Evolutionary conservation across 2,329 filamentous ascomycete genomes (phyloP).

Genomic region (Alternaria viburni): DNA sequence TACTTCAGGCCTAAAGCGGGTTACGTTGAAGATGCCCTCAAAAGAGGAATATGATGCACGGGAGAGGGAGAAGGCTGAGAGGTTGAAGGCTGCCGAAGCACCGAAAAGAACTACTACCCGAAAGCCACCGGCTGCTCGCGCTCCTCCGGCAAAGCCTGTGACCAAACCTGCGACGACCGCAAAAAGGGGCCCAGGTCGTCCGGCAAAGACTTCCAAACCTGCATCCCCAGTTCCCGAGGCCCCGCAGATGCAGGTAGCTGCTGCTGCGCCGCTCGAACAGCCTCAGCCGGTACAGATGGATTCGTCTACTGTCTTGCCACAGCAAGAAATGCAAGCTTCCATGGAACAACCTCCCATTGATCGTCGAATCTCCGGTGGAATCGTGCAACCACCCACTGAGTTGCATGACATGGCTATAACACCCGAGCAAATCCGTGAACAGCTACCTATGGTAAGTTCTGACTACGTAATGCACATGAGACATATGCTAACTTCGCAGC

Average conservation of each 20-base stretch:
- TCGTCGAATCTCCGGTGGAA: slow-evolving; percentile 24
- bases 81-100: slow-evolving; percentile 45
- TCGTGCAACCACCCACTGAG: slow-evolving; percentile 38
- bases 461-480: background rate
- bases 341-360: slow-evolving; percentile 1
- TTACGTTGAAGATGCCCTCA: slow-evolving; percentile 65
- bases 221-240: slow-evolving; percentile 38
- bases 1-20: slow-evolving; percentile 60
- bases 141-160: slow-evolving; percentile 17
- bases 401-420: slow-evolving; percentile 40
- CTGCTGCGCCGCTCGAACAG: slow-evolving; percentile 31
- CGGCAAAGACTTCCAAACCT: slow-evolving; percentile 33
- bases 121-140: slow-evolving; percentile 30
- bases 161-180: slow-evolving; percentile 22
- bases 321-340: background rate
- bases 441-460: slow-evolving; percentile 33
- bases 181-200: slow-evolving; percentile 35
- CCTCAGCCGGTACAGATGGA: slow-evolving; percentile 35
- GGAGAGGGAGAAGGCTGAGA: slow-evolving; percentile 54
- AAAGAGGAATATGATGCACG: slow-evolving; percentile 63
- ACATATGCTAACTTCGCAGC: background rate
- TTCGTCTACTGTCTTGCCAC: slow-evolving; percentile 9
- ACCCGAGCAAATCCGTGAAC: slow-evolving; percentile 45
- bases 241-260: slow-evolving; percentile 30
- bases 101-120: slow-evolving; percentile 39